These are phyloP conservation scores for Rhizopus delemar DNA, from an alignment of 371 early-diverging fungal species.

Conservation along the genomic window DNA sequence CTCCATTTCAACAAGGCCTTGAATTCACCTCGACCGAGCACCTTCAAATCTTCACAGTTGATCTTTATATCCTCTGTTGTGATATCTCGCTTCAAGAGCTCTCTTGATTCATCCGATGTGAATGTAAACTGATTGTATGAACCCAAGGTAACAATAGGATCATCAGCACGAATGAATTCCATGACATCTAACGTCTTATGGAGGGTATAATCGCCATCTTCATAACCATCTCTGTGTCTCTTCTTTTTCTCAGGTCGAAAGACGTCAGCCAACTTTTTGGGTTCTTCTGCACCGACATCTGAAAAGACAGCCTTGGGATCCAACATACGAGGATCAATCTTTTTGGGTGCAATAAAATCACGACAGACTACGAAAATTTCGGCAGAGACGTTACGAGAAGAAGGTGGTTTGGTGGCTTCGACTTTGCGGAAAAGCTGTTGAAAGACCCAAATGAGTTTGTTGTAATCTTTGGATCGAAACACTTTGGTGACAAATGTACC, in stretches of 20 bases:
- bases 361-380: constrained; percentile 99
- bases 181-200: constrained; percentile 70
- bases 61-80: constrained; percentile 82
- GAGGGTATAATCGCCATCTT: constrained; percentile 89
- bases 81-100: constrained; percentile 61
- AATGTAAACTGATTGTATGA: constrained; percentile 75
- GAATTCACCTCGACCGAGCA: constrained; percentile 92
- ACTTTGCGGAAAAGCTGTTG: constrained; percentile 97
- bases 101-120: constrained; percentile 63
- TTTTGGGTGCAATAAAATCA: constrained; percentile 93
- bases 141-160: constrained; percentile 79
- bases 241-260: constrained; percentile 85
- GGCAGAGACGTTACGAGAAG: constrained; percentile 99
- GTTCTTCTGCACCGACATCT: constrained; percentile 72
- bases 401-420: constrained; percentile 99
- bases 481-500: constrained; percentile 99
- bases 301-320: constrained; percentile 96
- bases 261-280: constrained; percentile 59
- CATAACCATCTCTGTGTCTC: constrained; percentile 95
- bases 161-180: constrained; percentile 78
- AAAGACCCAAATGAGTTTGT: constrained; percentile 97
- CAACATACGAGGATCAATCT: constrained; percentile 93
- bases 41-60: constrained; percentile 86
- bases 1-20: constrained; percentile 90
- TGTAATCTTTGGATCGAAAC: constrained; percentile 99